Conservation (phyloP, 1,139 yeast species). For the Debaryomyces robertsiae region DNA sequence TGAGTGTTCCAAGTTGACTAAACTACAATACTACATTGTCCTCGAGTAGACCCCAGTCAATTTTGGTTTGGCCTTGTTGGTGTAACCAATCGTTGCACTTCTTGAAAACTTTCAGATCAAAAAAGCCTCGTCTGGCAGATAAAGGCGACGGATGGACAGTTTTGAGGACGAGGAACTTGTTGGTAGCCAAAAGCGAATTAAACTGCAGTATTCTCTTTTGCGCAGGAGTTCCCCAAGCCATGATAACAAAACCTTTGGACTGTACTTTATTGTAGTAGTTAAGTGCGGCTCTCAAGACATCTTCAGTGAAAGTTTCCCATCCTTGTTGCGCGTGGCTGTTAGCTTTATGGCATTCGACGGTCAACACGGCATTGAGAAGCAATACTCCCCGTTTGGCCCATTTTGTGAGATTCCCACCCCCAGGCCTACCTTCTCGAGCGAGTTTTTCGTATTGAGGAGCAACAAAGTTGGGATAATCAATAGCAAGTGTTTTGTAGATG, state of each 20-base stretch:
- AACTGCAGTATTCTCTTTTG: constrained; percentile 62
- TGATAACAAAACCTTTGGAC: constrained; percentile 63
- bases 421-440: constrained; percentile 30
- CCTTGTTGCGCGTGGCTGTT: constrained; percentile 90
- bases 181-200: constrained; percentile 27
- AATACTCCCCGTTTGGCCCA: constrained; percentile 94
- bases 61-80: constrained; percentile 45
- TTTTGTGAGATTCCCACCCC: constrained; percentile 68
- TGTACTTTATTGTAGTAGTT: constrained; percentile 28
- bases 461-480: constrained; percentile 72
- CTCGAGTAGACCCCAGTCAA: constrained; percentile 63
- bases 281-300: constrained; percentile 56
- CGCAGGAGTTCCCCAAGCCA: constrained; percentile 97
- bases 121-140: constrained; percentile 85
- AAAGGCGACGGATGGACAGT: constrained; percentile 95
- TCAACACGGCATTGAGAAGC: constrained; percentile 82
- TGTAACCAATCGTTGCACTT: constrained; percentile 76
- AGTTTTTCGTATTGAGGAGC: constrained; percentile 50
- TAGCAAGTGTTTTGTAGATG: constrained; percentile 76
- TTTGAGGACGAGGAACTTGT: constrained; percentile 53
- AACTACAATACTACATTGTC: constrained; percentile 25
- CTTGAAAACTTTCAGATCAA: constrained; percentile 68
- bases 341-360: constrained; percentile 93
- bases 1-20: neutral
- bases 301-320: constrained; percentile 90